phyloP scores from a whole-genome alignment of 2,329 filamentous ascomycete genomes.

The Arthroderma uncinatum region DNA sequence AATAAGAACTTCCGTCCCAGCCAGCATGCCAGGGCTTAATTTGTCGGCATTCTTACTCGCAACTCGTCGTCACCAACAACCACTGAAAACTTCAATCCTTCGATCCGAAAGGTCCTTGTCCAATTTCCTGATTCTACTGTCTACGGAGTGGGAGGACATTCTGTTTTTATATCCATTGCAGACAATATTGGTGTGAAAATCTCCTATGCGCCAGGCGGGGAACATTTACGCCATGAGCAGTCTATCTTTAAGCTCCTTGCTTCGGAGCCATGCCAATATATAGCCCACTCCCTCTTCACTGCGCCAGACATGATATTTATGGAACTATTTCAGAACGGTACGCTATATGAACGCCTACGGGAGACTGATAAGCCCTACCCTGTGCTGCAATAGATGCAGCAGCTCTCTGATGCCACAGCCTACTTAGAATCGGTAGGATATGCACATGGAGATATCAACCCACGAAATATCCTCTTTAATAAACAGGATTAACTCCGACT shows the following conservation, averaged over 20 bases:
- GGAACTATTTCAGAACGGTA: background rate
- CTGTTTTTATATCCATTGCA: background rate
- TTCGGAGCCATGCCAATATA: background rate
- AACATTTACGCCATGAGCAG: background rate
- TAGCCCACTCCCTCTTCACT: background rate
- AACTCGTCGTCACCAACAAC: background rate
- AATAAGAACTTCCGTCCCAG: too few species aligned
- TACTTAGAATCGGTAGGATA: conserved; percentile 15
- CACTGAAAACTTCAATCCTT: background rate
- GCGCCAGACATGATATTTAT: background rate
- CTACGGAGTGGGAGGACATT: background rate
- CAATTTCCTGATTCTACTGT: background rate
- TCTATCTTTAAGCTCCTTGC: background rate
- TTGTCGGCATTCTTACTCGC: background rate
- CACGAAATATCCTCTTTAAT: conserved; percentile 15
- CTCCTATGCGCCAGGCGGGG: background rate
- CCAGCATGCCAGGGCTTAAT: too few species aligned
- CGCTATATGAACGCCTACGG: background rate
- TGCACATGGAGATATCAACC: conserved; percentile 15
- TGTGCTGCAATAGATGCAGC: background rate
- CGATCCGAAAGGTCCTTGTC: background rate
- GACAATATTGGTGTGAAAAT: background rate
- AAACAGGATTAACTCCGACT: too few species aligned
- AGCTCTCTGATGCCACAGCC: conserved; percentile 13
- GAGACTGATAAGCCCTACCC: background rate